phyloP scores from a whole-genome alignment of 2,329 filamentous ascomycete genomes.

The Xylaria multiplex region DNA sequence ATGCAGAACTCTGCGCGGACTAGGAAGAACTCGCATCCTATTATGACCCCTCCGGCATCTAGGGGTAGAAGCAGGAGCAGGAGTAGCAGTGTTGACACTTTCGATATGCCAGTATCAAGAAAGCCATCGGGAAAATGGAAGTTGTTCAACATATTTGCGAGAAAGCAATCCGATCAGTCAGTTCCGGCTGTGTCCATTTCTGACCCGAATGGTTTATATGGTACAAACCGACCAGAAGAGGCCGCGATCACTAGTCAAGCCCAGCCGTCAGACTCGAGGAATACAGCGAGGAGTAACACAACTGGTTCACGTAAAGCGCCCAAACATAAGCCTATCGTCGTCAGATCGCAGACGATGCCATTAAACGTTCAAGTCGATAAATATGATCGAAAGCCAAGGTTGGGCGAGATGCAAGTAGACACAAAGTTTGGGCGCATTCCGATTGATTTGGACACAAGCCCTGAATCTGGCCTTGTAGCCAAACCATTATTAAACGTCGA shows the following conservation, averaged over 20 bases:
- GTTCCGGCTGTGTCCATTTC: constrained; percentile 32
- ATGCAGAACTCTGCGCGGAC: constrained; percentile 34
- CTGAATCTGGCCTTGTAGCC: constrained; percentile 23
- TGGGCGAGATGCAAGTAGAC: constrained; percentile 34
- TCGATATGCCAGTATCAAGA: constrained; percentile 49
- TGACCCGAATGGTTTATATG: constrained; percentile 40
- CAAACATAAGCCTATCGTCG: constrained; percentile 57
- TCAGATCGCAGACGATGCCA: constrained; percentile 57
- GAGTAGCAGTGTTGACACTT: constrained; percentile 38
- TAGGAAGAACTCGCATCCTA: constrained; percentile 32
- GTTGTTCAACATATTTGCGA: constrained; percentile 66
- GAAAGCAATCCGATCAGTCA: constrained; percentile 51
- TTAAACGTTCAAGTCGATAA: constrained; percentile 36
- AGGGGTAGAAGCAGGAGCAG: constrained; percentile 32
- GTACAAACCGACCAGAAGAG: constrained; percentile 33
- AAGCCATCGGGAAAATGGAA: constrained; percentile 67
- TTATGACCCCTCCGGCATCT: constrained; percentile 40
- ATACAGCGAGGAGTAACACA: constrained; percentile 53
- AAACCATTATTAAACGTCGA: constrained; percentile 72
- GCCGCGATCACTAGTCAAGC: constrained; percentile 1
- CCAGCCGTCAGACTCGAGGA: constrained; percentile 39
- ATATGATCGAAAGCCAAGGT: constrained; percentile 25
- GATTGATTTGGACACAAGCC: constrained; percentile 38
- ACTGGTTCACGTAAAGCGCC: constrained; percentile 46
- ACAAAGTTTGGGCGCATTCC: constrained; percentile 45